phyloP scores from a whole-genome alignment of 345 rosid genomes.

The Moricandia moricandioides region DNA sequence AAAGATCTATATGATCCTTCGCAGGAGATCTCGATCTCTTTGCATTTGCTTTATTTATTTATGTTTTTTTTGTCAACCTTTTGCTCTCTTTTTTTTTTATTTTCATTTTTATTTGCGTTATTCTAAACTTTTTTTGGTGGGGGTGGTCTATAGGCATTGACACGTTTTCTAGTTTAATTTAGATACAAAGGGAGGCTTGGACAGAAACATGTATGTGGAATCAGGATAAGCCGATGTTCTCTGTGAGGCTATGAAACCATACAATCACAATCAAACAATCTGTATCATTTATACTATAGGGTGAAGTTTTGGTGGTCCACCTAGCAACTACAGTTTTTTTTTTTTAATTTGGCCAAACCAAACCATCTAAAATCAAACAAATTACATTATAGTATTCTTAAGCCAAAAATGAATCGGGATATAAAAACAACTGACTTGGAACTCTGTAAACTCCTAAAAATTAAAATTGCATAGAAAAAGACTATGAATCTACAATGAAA shows the following conservation, averaged over 20 bases:
- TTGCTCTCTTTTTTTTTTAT: neutral
- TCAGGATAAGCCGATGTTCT: constrained; percentile 30
- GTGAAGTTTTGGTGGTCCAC: constrained; percentile 30
- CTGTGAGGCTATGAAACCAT: constrained; percentile 27
- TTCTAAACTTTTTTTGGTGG: neutral
- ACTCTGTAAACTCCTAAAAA: neutral
- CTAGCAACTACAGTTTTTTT: neutral
- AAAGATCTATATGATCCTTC: neutral
- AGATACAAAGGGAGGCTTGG: neutral
- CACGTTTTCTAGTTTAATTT: neutral
- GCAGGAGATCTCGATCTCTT: neutral
- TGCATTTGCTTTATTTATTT: neutral
- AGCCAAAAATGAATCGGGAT: neutral
- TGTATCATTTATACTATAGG: constrained; percentile 15
- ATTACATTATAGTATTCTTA: too few relatives aligned
- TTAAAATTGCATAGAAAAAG: neutral
- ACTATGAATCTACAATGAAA: constrained; percentile 2
- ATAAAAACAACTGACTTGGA: neutral
- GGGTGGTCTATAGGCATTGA: neutral
- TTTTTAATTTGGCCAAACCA: constrained; percentile 6
- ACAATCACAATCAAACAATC: constrained; percentile 27
- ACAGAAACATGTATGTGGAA: neutral
- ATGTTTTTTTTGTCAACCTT: neutral
- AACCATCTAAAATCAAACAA: neutral
- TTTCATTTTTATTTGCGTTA: neutral